Evolutionary conservation across 1,284 basidiomycete genomes (phyloP).

Genomic region (Taiwanofungus camphoratus): DNA sequence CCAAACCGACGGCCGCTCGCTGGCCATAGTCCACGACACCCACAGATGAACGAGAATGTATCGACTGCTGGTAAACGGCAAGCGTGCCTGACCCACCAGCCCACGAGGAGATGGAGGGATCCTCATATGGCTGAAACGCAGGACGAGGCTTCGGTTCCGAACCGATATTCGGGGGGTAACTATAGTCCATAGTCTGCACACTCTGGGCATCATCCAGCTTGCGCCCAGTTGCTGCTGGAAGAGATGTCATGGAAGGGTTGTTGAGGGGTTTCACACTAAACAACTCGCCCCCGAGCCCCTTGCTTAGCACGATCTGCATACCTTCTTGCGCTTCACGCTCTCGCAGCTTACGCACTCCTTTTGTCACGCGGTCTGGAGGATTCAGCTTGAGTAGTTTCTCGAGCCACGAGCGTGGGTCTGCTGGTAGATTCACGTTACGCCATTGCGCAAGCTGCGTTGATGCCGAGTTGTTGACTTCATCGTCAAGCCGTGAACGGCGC

Average conservation of each 20-base stretch:
- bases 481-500: conserved; percentile 80
- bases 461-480: conserved; percentile 88
- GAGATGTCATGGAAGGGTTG: conserved; percentile 20
- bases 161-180: conserved; percentile 8
- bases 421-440: conserved; percentile 86
- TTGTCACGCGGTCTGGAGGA: conserved; percentile 69
- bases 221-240: conserved; percentile 35
- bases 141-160: too few species aligned
- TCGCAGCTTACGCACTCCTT: conserved; percentile 81
- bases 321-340: conserved; percentile 74
- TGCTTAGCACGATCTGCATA: conserved; percentile 59
- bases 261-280: conserved; percentile 22
- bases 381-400: conserved; percentile 68
- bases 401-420: conserved; percentile 71
- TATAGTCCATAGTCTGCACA: background rate
- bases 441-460: conserved; percentile 83
- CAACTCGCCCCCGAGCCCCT: conserved; percentile 36
- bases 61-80: conserved; percentile 47
- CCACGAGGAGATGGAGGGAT: conserved; percentile 29
- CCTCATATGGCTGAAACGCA: too few species aligned
- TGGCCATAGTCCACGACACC: conserved; percentile 81
- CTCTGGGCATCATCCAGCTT: background rate
- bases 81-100: conserved; percentile 24
- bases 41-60: conserved; percentile 43
- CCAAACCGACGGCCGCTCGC: conserved; percentile 62